Conservation (phyloP, 1,284 basidiomycete genomes). For the Ganoderma leucocontextum region DNA sequence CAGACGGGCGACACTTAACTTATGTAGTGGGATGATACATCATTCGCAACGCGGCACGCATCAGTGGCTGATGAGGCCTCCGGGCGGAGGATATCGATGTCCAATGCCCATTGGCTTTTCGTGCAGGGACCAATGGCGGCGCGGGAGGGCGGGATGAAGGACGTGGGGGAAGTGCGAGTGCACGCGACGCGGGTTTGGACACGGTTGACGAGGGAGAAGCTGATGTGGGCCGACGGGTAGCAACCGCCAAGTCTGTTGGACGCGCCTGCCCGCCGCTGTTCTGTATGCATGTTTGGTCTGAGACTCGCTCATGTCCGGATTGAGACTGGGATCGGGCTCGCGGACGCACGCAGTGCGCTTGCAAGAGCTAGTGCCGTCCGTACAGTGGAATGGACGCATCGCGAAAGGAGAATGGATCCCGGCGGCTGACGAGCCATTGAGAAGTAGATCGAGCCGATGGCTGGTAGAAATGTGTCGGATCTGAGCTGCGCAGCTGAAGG, state of each 20-base stretch:
- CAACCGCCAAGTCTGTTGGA: conserved; percentile 31
- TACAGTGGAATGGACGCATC: not conserved
- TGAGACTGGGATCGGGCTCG: not conserved
- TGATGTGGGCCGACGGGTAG: conserved; percentile 30
- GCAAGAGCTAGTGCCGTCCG: not conserved
- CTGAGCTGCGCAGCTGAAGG: not conserved
- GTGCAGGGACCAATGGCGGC: conserved; percentile 21
- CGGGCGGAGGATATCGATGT: not conserved
- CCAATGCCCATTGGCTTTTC: conserved; percentile 22
- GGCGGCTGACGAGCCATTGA: conserved; percentile 15
- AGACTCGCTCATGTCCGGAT: conserved; percentile 10
- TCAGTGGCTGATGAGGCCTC: conserved; percentile 29
- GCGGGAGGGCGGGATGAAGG: conserved; percentile 4
- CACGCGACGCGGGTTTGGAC: conserved; percentile 24
- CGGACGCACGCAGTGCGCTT: not conserved
- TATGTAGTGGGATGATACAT: conserved; percentile 24
- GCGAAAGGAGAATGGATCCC: not conserved
- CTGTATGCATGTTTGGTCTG: conserved; percentile 16
- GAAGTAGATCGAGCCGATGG: conserved; percentile 15
- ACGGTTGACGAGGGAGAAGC: conserved; percentile 33
- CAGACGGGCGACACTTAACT: conserved; percentile 17
- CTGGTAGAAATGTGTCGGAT: conserved; percentile 28
- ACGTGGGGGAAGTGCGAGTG: conserved; percentile 14
- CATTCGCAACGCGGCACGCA: conserved; percentile 29
- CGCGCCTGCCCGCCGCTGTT: not conserved